Evolutionary conservation across 441 rosid species (phyloP), one percentile per base, ranked within the genome.

Genomic region (Populus hybrid): DNA sequence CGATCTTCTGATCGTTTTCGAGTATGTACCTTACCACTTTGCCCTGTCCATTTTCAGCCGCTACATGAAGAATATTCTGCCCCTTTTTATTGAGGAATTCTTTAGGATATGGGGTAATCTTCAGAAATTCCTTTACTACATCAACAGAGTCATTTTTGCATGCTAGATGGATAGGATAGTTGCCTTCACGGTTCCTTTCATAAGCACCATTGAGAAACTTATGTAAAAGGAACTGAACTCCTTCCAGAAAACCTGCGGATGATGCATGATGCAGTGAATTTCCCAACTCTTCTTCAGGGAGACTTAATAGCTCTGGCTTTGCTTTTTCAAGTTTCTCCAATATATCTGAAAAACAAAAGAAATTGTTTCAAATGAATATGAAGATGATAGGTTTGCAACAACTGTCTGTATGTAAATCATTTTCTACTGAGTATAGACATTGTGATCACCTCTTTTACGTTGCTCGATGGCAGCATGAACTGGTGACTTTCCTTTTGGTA

Each of bases 21-120:
- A 83, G 64, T 42, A 79, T 61, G 11, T 26, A 73, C 6, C 66
- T 64, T 14, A 64, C 83, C 11, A 72, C 20, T 0, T 57, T 34
- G 8, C 3, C 12, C n/a, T 38, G 32, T 9, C 84, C 87, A 3
- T 3, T 9, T 23, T 18, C n/a, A 1, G 78, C 79, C 0, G 85
- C 87, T 1, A 77, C 54, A 65, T 82, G 83, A 69, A 88, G 83
- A 24, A 83, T 76, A 30, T 71, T 84, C 38, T 73, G 69, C 0
- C 80, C 81, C 14, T 72, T 11, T 5, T 12, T 59, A 10, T 14
- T 76, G 59, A 85, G 76, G 67, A 83, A 72, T 66, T 84, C 86
- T 11, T 61, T 26, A 10, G 63, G 57, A 46, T 3, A 46, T 46
- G 57, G 57, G 2, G 0, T 0, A 4, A 4, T 46, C 0, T 18